A percentile compares a stretch with the other conserved stretches of the same genome.
phyloP scores from a whole-genome alignment of 306 rosid species.

The Nissolia schottii region DNA sequence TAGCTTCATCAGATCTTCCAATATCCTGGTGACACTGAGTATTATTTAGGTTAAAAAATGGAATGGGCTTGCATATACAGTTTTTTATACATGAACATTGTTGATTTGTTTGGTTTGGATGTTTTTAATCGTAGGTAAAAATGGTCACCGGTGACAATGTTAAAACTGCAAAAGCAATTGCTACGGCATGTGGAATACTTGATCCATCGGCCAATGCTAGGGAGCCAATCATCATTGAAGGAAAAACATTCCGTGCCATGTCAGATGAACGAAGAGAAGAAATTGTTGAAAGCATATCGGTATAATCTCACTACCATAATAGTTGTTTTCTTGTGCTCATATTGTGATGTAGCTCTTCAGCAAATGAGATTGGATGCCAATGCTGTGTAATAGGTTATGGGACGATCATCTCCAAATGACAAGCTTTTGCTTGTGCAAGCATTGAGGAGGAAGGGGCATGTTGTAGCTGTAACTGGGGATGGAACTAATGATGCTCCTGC shows the following conservation, averaged over 20 bases:
- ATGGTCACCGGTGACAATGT: constrained; percentile 96
- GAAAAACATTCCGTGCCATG: constrained; percentile 64
- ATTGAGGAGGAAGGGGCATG: constrained; percentile 64
- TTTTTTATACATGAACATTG: not conserved
- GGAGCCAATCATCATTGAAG: constrained; percentile 75
- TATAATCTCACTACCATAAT: constrained; percentile 23
- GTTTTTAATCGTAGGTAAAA: constrained; percentile 53
- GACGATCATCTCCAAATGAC: constrained; percentile 88
- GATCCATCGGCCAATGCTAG: constrained; percentile 43
- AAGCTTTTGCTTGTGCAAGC: constrained; percentile 94
- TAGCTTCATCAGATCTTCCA: not conserved
- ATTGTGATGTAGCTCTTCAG: not conserved
- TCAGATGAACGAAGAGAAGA: constrained; percentile 49
- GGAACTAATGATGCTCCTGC: constrained; percentile 98
- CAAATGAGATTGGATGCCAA: not conserved
- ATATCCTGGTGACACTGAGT: not conserved
- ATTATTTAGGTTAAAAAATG: not conserved
- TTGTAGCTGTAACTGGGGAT: constrained; percentile 94
- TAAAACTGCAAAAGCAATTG: constrained; percentile 90
- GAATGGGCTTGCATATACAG: constrained; percentile 9
- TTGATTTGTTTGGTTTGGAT: constrained; percentile 17
- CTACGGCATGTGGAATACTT: constrained; percentile 91
- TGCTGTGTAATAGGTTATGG: constrained; percentile 68
- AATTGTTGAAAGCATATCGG: constrained; percentile 61
- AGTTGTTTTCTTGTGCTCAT: not conserved